A percentile compares a stretch with the other conserved stretches of the same genome.
phyloP scores from a whole-genome alignment of 129 eudicot species.

The Erigeron canadensis region DNA sequence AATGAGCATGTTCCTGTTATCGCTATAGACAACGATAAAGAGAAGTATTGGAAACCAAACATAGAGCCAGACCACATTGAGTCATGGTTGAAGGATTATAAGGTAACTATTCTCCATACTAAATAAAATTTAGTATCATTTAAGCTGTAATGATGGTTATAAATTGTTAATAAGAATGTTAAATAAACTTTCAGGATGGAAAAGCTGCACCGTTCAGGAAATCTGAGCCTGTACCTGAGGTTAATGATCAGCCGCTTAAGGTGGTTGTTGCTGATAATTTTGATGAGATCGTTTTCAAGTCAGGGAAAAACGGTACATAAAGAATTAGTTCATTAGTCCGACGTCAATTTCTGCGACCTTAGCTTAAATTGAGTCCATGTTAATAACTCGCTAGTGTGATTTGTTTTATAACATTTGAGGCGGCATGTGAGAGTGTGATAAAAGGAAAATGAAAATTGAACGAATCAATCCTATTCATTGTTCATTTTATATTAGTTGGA shows the following conservation, averaged over 20 bases:
- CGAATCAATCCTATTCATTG: too few species aligned
- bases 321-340: constrained; percentile 9
- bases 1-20: constrained; percentile 76
- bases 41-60: constrained; percentile 71
- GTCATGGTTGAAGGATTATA: constrained; percentile 76
- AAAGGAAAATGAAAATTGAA: too few species aligned
- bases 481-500: background rate
- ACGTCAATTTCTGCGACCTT: background rate
- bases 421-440: too few species aligned
- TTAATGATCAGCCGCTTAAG: constrained; percentile 73
- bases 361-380: background rate
- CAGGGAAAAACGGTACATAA: constrained; percentile 77
- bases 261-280: constrained; percentile 80
- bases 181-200: constrained; percentile 59
- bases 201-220: constrained; percentile 62
- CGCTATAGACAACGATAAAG: constrained; percentile 54
- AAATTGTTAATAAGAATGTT: background rate
- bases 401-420: too few species aligned
- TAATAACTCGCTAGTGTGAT: background rate
- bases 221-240: constrained; percentile 82
- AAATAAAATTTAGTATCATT: background rate
- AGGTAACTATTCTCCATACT: constrained; percentile 37
- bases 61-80: constrained; percentile 73
- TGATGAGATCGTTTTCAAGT: constrained; percentile 64
- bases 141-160: background rate